A percentile compares a stretch with the other conserved stretches of the same genome.
Evolutionary conservation across 2,329 filamentous ascomycete genomes (phyloP).

Genomic region (Domatiomyces catenatus): DNA sequence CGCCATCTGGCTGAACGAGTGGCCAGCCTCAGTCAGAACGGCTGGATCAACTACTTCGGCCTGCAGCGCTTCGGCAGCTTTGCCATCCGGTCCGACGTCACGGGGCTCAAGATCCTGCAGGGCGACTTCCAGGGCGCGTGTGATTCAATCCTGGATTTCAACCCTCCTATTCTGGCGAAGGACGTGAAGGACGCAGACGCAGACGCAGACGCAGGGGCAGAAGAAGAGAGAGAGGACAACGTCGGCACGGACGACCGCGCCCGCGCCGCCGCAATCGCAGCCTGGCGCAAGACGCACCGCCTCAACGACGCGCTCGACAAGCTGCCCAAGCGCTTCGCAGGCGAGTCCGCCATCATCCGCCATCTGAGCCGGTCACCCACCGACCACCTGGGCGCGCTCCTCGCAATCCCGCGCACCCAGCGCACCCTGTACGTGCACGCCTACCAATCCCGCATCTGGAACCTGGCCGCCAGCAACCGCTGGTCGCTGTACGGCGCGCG

Average conservation of each 20-base stretch:
- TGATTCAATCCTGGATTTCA: slow-evolving; percentile 60
- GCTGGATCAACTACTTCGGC: slow-evolving; percentile 96
- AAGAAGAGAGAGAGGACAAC: slow-evolving; percentile 18
- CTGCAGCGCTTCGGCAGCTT: slow-evolving; percentile 94
- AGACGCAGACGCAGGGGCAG: slow-evolving; percentile 16
- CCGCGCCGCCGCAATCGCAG: slow-evolving; percentile 62
- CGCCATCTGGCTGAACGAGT: slow-evolving; percentile 45
- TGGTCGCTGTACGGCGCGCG: slow-evolving; percentile 59
- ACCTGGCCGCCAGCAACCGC: slow-evolving; percentile 63
- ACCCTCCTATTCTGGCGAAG: slow-evolving; percentile 44
- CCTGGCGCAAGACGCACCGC: slow-evolving; percentile 51
- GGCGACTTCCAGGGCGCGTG: slow-evolving; percentile 69
- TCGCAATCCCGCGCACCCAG: slow-evolving; percentile 64
- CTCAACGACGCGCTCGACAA: slow-evolving; percentile 45
- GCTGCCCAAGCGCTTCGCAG: slow-evolving; percentile 67
- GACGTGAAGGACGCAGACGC: slow-evolving; percentile 32
- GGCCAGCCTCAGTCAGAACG: slow-evolving; percentile 51
- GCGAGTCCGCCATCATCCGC: slow-evolving; percentile 63
- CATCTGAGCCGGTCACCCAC: slow-evolving; percentile 46
- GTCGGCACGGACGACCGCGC: slow-evolving; percentile 50
- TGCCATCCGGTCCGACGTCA: slow-evolving; percentile 64
- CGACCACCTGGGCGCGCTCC: slow-evolving; percentile 70
- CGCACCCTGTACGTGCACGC: slow-evolving; percentile 93
- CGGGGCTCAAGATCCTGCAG: slow-evolving; percentile 71
- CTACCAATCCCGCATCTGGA: slow-evolving; percentile 93